Evolutionary conservation across 345 rosid genomes (phyloP).

Genomic region (Eucalyptus marginata): DNA sequence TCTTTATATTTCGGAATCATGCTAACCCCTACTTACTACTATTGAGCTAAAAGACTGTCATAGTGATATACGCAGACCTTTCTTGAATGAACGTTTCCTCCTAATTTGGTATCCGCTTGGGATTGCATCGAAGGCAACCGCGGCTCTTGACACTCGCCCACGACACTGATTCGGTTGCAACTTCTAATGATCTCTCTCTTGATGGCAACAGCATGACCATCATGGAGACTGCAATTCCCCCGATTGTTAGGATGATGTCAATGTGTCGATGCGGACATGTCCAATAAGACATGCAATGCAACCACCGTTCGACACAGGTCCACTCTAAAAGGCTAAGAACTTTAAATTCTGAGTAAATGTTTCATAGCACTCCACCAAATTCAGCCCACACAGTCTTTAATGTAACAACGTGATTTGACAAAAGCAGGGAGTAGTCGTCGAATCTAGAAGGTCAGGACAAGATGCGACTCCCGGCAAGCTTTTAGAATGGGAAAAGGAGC

Average conservation of each 20-base stretch:
- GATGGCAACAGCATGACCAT: neutral
- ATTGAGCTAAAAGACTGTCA: too few species aligned
- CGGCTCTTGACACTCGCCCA: neutral
- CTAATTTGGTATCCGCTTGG: neutral
- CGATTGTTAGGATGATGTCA: neutral
- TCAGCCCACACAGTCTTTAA: neutral
- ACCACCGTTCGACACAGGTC: neutral
- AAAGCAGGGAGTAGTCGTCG: too few species aligned
- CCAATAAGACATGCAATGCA: neutral
- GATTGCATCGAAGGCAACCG: neutral
- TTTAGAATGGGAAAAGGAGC: fast-evolving
- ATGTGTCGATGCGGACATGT: neutral
- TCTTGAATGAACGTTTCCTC: neutral
- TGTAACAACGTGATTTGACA: too few species aligned
- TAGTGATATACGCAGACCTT: neutral
- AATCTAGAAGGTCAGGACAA: too few species aligned
- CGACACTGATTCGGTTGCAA: neutral
- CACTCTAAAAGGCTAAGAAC: neutral
- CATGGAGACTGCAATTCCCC: neutral
- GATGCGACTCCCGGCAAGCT: too few species aligned
- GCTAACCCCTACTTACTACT: too few species aligned
- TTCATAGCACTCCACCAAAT: neutral
- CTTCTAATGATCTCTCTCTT: neutral
- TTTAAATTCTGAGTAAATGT: neutral
- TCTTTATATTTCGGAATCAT: fast-evolving